These are phyloP conservation scores for Triticum dicoccoides DNA, from an alignment of 176 grass and related monocot genomes.

Conservation along the genomic window DNA sequence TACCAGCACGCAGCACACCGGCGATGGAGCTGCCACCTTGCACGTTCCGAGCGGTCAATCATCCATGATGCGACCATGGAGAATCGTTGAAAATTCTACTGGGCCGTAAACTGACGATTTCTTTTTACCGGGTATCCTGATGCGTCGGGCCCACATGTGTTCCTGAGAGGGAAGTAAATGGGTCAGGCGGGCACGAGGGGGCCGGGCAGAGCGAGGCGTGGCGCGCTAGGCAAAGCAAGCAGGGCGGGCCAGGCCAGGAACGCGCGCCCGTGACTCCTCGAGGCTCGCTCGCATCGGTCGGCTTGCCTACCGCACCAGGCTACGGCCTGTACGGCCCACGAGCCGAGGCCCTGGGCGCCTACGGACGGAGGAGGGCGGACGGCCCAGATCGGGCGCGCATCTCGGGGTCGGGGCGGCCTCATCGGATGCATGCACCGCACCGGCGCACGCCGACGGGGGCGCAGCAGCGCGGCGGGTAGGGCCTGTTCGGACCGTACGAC, in stretches of 20 bases:
- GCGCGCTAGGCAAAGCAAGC: not conserved
- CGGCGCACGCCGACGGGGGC: not conserved
- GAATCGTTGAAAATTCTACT: not conserved
- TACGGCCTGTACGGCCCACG: conserved; percentile 40
- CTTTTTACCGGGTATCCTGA: not conserved
- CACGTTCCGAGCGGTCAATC: not conserved
- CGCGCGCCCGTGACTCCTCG: conserved; percentile 26
- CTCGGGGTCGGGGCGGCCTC: not conserved
- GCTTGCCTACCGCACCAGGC: not conserved
- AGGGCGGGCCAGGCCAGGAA: not conserved
- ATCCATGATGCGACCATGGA: not conserved
- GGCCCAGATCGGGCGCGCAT: not conserved
- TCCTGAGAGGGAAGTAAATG: not conserved
- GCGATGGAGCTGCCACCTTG: not conserved
- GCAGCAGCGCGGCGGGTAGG: not conserved
- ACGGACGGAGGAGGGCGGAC: not conserved
- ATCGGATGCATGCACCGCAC: not conserved
- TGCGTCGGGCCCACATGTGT: not conserved
- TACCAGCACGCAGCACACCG: too few relatives aligned
- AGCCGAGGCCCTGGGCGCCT: too few relatives aligned
- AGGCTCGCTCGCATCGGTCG: not conserved
- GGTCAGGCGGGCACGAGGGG: not conserved
- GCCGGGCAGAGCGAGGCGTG: conserved; percentile 20
- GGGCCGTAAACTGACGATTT: not conserved
- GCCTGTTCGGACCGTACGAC: conserved; percentile 6